Evolutionary conservation across 2,329 filamentous ascomycete species (phyloP).

Genomic region (Alternaria postmessia): DNA sequence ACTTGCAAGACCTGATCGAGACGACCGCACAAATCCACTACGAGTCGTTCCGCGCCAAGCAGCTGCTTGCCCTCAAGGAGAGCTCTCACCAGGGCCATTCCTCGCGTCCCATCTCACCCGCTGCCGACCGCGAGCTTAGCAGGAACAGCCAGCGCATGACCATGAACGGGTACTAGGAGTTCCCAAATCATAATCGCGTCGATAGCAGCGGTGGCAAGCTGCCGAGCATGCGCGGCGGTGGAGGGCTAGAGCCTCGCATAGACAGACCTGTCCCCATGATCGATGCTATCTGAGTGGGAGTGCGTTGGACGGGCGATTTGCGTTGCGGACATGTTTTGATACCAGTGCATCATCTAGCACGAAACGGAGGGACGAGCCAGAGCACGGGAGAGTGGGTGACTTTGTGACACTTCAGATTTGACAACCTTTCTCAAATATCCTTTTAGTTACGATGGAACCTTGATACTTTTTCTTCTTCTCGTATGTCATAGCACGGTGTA

Average conservation of each 20-base stretch:
- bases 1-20: constrained; percentile 98
- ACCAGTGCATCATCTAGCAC: constrained; percentile 50
- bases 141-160: constrained; percentile 96
- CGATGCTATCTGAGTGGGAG: constrained; percentile 31
- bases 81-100: constrained; percentile 80
- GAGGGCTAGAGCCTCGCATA: constrained; percentile 27
- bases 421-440: constrained; percentile 44
- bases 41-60: constrained; percentile 99
- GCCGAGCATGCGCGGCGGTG: background rate
- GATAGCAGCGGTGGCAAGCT: constrained; percentile 40
- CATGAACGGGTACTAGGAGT: constrained; percentile 93
- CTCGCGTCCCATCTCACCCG: constrained; percentile 92
- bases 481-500: constrained; percentile 43
- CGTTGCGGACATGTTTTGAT: constrained; percentile 44
- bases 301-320: constrained; percentile 4
- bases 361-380: constrained; percentile 23
- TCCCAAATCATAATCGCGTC: constrained; percentile 43
- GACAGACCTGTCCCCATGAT: constrained; percentile 34
- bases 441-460: constrained; percentile 46
- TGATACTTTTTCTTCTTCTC: constrained; percentile 40
- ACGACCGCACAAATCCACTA: constrained; percentile 99
- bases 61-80: constrained; percentile 96
- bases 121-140: constrained; percentile 94
- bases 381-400: constrained; percentile 18
- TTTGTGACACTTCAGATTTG: constrained; percentile 37